Evolutionary conservation across 2,329 filamentous ascomycete genomes (phyloP), one percentile per base, ranked within the genome.

Genomic region (Pestalotiopsis sp.): DNA sequence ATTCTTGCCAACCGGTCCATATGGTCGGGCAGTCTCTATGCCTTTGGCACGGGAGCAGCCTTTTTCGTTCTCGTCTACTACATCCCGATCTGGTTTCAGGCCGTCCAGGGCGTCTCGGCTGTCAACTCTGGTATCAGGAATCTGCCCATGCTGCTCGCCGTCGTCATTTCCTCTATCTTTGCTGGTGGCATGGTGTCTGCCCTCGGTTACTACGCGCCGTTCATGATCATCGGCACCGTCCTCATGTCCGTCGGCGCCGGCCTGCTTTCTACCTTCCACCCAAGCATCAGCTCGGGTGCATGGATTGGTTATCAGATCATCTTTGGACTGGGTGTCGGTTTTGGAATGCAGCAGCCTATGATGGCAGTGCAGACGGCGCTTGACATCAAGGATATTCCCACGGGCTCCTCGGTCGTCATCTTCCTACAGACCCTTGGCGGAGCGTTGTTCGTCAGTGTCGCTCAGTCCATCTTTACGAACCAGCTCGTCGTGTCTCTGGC

Each of bases 401-500:
- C 72, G 1, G 76, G 75, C 31, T 76, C 76, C 1, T 67, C 73
- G 0, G 66, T 77, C 12, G 75, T 84, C 7, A 79, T 84, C 38
- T 84, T 85, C 72, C 75, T 76, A 17, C 82, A 84, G 72, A 80
- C 79, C 0, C 74, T 86, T 0, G 82, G 81, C 31, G 81, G 82
- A 4, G 78, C 82, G 5, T 74, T 89, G 1, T 88, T 88, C 69
- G 81, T 89, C 36, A 82, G 82, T 3, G 80, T 87, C 27, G 86
- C 79, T 0, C 82, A 88, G 70, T 83, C 82, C 67, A 80, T 88
- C 17, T 86, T 89, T 69, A 82, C 80, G 60, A 86, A 86, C 71
- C 76, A 79, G 9, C 79, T 88, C 2, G 73, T 83, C 23, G 70
- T 76, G 12, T 78, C 82, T 55, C 68, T 86, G 5, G 73, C 71